A percentile compares a stretch with the other conserved stretches of the same genome.
Evolutionary conservation across 306 rosid species (phyloP).

Genomic region (Sphenostylis stenocarpa): DNA sequence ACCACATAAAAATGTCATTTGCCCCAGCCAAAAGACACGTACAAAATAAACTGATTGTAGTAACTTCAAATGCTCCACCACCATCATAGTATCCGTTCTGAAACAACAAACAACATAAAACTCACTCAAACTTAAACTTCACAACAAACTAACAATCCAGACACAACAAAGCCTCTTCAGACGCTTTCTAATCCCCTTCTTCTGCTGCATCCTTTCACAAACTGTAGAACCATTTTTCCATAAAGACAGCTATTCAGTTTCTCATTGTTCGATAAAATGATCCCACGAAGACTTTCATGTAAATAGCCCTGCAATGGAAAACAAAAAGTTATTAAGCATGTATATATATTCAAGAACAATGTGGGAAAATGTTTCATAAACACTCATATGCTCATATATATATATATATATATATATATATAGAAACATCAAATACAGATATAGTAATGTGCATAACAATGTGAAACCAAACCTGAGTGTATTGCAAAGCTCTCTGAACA

Average conservation of each 20-base stretch:
- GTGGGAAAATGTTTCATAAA: too few relatives aligned
- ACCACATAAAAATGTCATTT: too few relatives aligned
- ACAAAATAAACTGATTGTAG: too few relatives aligned
- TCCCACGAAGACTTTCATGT: not conserved
- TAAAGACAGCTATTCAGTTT: not conserved
- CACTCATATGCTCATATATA: too few relatives aligned
- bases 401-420: too few relatives aligned
- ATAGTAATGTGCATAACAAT: too few relatives aligned
- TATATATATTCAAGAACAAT: too few relatives aligned
- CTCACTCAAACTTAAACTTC: not conserved
- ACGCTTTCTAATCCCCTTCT: not conserved
- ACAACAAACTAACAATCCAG: not conserved
- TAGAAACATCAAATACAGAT: too few relatives aligned
- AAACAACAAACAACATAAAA: not conserved
- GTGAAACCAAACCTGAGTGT: constrained; percentile 42
- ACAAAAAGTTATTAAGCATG: too few relatives aligned
- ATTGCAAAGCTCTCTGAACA: constrained; percentile 41
- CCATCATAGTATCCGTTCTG: not conserved
- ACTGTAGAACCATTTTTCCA: constrained; percentile 18
- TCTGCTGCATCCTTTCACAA: not conserved
- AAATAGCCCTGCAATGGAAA: constrained; percentile 21
- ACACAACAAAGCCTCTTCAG: too few relatives aligned
- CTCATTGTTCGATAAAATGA: not conserved
- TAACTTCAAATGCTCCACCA: too few relatives aligned
- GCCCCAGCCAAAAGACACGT: too few relatives aligned